phyloP scores from a whole-genome alignment of 2,329 filamentous ascomycete genomes.

The Diaporthe australafricana region DNA sequence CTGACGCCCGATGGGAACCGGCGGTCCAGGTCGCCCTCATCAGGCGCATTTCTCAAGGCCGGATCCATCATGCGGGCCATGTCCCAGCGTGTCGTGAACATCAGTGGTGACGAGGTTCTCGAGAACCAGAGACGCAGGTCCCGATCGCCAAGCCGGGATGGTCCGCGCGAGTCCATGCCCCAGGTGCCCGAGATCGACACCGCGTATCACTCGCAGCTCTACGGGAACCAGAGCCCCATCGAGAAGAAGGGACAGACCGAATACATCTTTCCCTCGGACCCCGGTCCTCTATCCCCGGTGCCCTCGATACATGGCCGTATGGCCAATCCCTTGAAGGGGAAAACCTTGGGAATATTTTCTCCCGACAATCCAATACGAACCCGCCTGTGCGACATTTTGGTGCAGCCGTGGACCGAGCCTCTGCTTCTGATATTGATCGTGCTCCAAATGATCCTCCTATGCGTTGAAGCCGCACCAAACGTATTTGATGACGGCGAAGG shows the following conservation, averaged over 20 bases:
- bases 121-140: constrained; percentile 76
- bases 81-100: constrained; percentile 97
- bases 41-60: constrained; percentile 74
- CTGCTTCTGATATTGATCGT: constrained; percentile 89
- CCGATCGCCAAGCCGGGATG: constrained; percentile 65
- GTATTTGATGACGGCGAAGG: constrained; percentile 74
- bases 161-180: constrained; percentile 60
- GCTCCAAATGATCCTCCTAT: constrained; percentile 87
- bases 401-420: constrained; percentile 89
- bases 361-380: constrained; percentile 81
- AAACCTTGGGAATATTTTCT: constrained; percentile 85
- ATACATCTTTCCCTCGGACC: constrained; percentile 45
- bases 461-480: constrained; percentile 81
- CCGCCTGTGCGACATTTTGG: constrained; percentile 83
- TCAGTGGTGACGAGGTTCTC: constrained; percentile 90
- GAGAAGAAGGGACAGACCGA: constrained; percentile 58
- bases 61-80: constrained; percentile 85
- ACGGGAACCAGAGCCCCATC: constrained; percentile 48
- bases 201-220: constrained; percentile 63
- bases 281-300: constrained; percentile 46
- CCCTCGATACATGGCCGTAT: constrained; percentile 47
- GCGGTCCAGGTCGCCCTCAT: constrained; percentile 72
- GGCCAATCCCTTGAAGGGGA: constrained; percentile 86
- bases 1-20: constrained; percentile 62
- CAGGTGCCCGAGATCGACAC: constrained; percentile 60